Evolutionary conservation across 139 green algal species (phyloP).

Genomic region (Chlamydomonas sp.): DNA sequence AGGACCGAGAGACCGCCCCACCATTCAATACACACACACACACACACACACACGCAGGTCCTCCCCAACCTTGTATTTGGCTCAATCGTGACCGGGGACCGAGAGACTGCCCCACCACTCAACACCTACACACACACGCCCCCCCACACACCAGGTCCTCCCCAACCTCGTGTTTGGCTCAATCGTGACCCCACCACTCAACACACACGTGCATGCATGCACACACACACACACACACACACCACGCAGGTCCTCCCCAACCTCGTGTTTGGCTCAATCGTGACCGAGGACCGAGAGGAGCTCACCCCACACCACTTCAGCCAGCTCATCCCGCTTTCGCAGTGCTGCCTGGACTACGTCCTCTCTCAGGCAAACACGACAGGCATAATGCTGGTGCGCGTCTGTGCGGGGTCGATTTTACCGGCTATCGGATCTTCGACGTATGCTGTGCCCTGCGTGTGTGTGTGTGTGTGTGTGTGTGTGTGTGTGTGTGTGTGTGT

Average conservation of each 20-base stretch:
- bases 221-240: no score
- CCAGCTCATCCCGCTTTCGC: conserved; percentile 32
- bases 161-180: not conserved
- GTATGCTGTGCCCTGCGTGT: no score
- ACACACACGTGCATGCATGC: no score
- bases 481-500: conserved; percentile 5
- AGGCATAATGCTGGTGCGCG: conserved; percentile 26
- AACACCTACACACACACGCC: conserved; percentile 1
- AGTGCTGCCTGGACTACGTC: conserved; percentile 34
- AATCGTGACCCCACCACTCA: no score
- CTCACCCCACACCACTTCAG: conserved; percentile 40
- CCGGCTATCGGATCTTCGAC: not conserved
- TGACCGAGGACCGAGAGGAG: conserved; percentile 28
- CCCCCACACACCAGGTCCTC: no score
- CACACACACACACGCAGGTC: no score
- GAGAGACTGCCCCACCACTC: no score
- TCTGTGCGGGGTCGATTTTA: no score
- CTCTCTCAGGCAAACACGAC: conserved; percentile 38
- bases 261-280: conserved; percentile 30
- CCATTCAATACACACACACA: no score
- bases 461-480: conserved; percentile 14
- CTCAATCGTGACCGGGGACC: no score
- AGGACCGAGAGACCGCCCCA: no score
- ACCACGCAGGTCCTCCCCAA: conserved; percentile 34
- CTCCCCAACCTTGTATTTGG: no score